Evolutionary conservation across 148 eudicot species (phyloP).

Genomic region (Beta vulgaris): DNA sequence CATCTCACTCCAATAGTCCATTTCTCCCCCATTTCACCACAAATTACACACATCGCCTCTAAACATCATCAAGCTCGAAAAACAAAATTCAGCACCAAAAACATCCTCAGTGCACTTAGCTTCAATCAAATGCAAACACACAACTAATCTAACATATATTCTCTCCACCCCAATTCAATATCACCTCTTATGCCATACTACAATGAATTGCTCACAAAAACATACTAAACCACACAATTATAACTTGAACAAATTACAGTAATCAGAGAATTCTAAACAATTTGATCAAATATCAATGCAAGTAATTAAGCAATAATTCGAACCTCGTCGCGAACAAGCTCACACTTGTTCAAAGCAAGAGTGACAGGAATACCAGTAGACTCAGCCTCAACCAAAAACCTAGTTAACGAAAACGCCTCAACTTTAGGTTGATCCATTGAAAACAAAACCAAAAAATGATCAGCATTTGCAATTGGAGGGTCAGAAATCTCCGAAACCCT

Average conservation of each 20-base stretch:
- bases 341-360: constrained; percentile 80
- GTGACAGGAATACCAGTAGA: constrained; percentile 69
- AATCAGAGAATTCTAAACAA: background rate
- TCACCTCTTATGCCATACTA: too few relatives aligned
- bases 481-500: constrained; percentile 60
- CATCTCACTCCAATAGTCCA: background rate
- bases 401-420: constrained; percentile 63
- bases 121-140: background rate
- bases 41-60: background rate
- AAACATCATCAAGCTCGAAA: background rate
- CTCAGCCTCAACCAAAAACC: constrained; percentile 92
- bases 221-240: too few relatives aligned
- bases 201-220: too few relatives aligned
- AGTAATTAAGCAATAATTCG: constrained; percentile 14
- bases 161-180: background rate
- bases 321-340: constrained; percentile 73
- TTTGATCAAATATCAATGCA: background rate
- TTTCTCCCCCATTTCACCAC: background rate
- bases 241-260: background rate
- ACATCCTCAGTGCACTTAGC: background rate
- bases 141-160: background rate
- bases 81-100: background rate
- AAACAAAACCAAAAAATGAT: constrained; percentile 73
- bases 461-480: constrained; percentile 94
- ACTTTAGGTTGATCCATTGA: constrained; percentile 77